Base-by-base conservation (phyloP, 2,329 filamentous ascomycete species). In the Colletotrichum brevisporum region DNA sequence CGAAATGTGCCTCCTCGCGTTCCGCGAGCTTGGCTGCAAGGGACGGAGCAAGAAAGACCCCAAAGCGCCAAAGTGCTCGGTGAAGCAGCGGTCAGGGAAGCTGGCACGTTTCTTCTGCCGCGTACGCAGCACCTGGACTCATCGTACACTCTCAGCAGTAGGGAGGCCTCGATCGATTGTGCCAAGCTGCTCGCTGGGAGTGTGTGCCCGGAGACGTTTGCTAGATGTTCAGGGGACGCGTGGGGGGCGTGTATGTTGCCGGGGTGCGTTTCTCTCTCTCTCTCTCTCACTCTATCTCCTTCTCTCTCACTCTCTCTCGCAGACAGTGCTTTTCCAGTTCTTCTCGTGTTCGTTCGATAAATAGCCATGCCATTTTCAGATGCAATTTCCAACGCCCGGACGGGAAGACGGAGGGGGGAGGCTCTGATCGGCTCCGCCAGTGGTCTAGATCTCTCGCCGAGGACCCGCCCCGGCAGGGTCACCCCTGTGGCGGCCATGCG, bases 341-440 rank as follows among this genome's bases (percentile, higher is more conserved):
- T 55, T 69, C 66, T 66, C 62, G 66, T 69, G 66, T 60, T 69
- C 61, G 48, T 48, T 65, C 54, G 54, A 65, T 55, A 36, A 36
- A 52, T 26, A 54, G 61, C 50, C 61, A 69, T 60, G 61, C 55
- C 66, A 69, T 69, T 69, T 68, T 51, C 39, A 66, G 62, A 69
- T 65, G 66, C 66, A 69, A 69, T 69, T 69, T 69, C 66, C 50
- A 69, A 51, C 36, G 66, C 55, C 48, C 31, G 13, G 50, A 54
- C 50, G 50, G 66, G 54, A 12, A 60, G 61, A 60, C 5, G 13
- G 24, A 60, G 48, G 54, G 54, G 51, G 13, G 24, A 60, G 48
- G 62, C 18, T 31, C 43, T 50, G 55, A 69, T 60, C 50, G 54
- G 55, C 31, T 60, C 62, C 41, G 50, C 55, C 36, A 53, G 55